These are phyloP conservation scores for Barnettozyma wickerhamii DNA, from an alignment of 805 yeast species.

Conservation along the genomic window DNA sequence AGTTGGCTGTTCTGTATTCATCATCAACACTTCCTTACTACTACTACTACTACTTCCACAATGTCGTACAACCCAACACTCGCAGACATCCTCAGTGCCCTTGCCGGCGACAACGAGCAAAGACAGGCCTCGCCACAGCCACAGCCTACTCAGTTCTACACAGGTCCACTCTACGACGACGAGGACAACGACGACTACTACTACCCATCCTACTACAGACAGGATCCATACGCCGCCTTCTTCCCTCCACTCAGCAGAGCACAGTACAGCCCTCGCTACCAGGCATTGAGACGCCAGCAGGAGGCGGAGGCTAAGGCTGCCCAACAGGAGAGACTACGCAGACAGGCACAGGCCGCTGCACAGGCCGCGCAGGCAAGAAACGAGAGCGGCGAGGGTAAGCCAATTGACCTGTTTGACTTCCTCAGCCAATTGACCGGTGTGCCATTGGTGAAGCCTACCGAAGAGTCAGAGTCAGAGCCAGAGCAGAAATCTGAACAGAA, in stretches of 20 bases:
- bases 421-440: conserved; percentile 5
- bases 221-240: conserved; percentile 7
- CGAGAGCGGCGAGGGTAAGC: background rate
- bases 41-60: background rate
- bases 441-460: background rate
- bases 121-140: conserved; percentile 3
- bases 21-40: background rate
- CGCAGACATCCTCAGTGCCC: conserved; percentile 21
- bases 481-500: background rate
- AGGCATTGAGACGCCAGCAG: background rate
- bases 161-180: conserved; percentile 5
- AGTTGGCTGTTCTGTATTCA: background rate
- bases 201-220: conserved; percentile 10
- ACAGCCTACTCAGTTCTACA: conserved; percentile 3
- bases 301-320: background rate
- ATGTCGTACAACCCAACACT: conserved; percentile 17
- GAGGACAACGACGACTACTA: conserved; percentile 10
- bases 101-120: conserved; percentile 11
- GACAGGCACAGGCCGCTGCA: background rate
- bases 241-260: conserved; percentile 1
- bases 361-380: background rate
- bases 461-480: background rate
- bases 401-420: conserved; percentile 1
- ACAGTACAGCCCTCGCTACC: no score
- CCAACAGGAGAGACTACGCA: background rate